Evolutionary conservation across 2,329 filamentous ascomycete species (phyloP).

Genomic region (Gnomoniopsis smithogilvyi): DNA sequence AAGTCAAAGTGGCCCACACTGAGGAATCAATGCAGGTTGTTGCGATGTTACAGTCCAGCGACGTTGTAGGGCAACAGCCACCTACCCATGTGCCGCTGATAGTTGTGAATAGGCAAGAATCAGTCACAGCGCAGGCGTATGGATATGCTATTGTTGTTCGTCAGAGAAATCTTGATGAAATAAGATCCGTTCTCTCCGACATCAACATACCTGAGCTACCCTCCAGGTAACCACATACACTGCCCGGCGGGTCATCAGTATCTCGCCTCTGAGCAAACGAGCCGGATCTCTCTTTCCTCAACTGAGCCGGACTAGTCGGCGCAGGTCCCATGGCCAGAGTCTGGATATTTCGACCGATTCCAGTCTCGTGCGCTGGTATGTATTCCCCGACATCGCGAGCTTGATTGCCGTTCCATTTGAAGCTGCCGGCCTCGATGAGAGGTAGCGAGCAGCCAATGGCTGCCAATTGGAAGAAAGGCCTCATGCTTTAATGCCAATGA

Average conservation of each 20-base stretch:
- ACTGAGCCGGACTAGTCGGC: constrained; percentile 11
- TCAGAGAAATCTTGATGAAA: not conserved
- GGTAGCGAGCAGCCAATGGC: constrained; percentile 3
- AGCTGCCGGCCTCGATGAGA: constrained; percentile 1
- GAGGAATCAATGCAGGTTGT: constrained; percentile 29
- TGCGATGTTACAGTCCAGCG: constrained; percentile 21
- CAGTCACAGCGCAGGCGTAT: constrained; percentile 26
- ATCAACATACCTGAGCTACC: constrained; percentile 29
- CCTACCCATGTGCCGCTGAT: constrained; percentile 19
- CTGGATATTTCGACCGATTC: constrained; percentile 4
- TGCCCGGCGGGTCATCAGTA: constrained; percentile 10
- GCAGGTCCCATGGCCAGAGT: constrained; percentile 7
- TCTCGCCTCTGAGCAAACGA: constrained; percentile 21
- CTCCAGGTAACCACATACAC: constrained; percentile 24
- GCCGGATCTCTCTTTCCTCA: not conserved
- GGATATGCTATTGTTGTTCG: constrained; percentile 11
- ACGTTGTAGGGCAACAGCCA: constrained; percentile 30
- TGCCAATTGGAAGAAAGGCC: not conserved
- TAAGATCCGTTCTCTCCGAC: constrained; percentile 17
- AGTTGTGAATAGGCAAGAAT: constrained; percentile 28
- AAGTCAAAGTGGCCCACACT: not conserved
- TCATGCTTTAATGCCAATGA: not conserved
- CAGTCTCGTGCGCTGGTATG: constrained; percentile 9
- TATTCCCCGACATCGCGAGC: not conserved
- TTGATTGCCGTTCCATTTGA: constrained; percentile 11